Conservation (phyloP, 1,284 basidiomycete species). For the Moniliella sp. region DNA sequence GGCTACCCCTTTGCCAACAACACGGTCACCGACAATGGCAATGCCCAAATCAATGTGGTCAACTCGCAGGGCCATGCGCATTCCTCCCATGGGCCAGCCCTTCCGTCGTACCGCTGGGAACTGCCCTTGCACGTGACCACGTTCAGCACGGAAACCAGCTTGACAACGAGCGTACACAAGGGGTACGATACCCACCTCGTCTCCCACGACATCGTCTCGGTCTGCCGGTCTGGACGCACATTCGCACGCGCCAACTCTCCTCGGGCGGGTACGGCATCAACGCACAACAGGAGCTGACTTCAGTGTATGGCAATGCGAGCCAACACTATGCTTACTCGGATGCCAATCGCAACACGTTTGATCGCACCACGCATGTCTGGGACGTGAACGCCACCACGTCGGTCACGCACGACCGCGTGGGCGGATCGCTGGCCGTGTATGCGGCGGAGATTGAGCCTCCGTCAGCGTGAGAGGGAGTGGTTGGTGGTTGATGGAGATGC, state of each 20-base stretch:
- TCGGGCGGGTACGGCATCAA: neutral
- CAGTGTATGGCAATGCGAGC: neutral
- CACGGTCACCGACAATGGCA: no score
- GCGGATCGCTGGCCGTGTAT: neutral
- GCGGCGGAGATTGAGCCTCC: no score
- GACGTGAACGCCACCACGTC: conserved; percentile 1
- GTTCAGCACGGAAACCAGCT: neutral
- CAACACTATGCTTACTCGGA: conserved; percentile 1
- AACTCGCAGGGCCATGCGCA: neutral
- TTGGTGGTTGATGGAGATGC: no score
- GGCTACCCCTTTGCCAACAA: neutral
- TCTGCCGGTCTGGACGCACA: conserved; percentile 1
- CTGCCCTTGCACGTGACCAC: neutral
- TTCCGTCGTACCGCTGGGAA: neutral
- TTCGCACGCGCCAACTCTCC: neutral
- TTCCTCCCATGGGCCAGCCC: neutral
- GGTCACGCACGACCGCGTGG: no score
- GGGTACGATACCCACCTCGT: neutral
- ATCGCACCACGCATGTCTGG: conserved; percentile 1
- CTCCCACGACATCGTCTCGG: neutral
- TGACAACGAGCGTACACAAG: neutral
- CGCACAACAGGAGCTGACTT: neutral
- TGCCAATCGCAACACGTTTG: conserved; percentile 2
- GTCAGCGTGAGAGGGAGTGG: no score
- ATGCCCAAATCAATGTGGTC: neutral